Evolutionary conservation across 1,139 yeast species (phyloP), one percentile per base, ranked within the genome.

Genomic region (Pichia sp.): DNA sequence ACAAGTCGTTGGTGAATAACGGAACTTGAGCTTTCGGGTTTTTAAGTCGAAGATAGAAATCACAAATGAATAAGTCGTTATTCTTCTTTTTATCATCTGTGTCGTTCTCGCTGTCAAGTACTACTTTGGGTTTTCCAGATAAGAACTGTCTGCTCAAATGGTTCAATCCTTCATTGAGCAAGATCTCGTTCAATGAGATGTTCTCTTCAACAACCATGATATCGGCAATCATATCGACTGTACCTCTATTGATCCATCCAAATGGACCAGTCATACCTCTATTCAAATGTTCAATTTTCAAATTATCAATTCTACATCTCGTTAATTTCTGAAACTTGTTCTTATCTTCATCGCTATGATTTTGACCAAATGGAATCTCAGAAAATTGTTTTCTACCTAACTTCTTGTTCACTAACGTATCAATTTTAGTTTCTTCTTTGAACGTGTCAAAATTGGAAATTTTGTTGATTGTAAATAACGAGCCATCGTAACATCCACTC

Each of bases 201-300:
- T 70, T 70, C 50, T 81, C 85, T 39, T 77, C 76, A 0, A 96
- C 95, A 1, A 88, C 81, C 77, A 83, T 80, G 11, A 91, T 80
- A 63, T 93, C 97, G 9, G 96, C 97, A 54, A 87, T 70, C 83
- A 93, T 85, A 65, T 93, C 97, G 19, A 91, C 98, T 49, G 81
- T 81, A 8, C 99, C 99, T 52, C 78, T 76, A 9, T 89, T 83
- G 48, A 93, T 91, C 99, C 99, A 93, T 3, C 98, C 97, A 67
- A 93, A 88, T 6, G 98, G 96, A 0, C 99, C 99, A 46, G 83
- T 84, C 45, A 88, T 75, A 0, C 98, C 98, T 1, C 87, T 77
- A 61, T 93, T 93, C 53, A 93, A 70, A 67, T 93, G 99, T 58
- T 91, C 96, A 36, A 93, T 78, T 59, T 82, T 84, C 45, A 93